These are phyloP conservation scores for Tilletia indica DNA, from an alignment of 1,284 basidiomycete species.

Conservation along the genomic window DNA sequence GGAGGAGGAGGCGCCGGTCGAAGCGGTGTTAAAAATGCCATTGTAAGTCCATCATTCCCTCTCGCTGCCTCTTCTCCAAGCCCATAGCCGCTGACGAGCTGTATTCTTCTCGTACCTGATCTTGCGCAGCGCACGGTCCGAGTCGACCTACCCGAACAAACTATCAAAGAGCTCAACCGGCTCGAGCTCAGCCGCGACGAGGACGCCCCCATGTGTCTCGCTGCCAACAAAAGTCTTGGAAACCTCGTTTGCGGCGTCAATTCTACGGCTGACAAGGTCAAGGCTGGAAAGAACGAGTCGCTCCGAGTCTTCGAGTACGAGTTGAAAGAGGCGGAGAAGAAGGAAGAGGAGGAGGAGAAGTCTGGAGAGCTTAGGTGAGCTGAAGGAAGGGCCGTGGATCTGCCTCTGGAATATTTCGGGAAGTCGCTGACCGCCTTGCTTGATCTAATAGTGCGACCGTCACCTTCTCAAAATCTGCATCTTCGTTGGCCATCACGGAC, in stretches of 20 bases:
- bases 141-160: constrained; percentile 14
- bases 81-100: not conserved
- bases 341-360: constrained; percentile 3
- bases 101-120: not conserved
- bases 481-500: constrained; percentile 38
- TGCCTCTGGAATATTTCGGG: not conserved
- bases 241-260: constrained; percentile 50
- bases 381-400: not conserved
- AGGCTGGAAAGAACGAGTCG: constrained; percentile 34
- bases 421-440: not conserved
- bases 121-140: constrained; percentile 16
- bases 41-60: constrained; percentile 30
- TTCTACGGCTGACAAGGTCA: constrained; percentile 30
- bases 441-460: constrained; percentile 16
- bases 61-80: not conserved
- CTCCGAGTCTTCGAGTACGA: constrained; percentile 42
- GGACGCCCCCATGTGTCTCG: constrained; percentile 53
- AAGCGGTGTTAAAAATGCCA: constrained; percentile 47
- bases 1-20: constrained; percentile 51
- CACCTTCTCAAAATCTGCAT: constrained; percentile 23
- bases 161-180: constrained; percentile 27
- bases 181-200: constrained; percentile 44
- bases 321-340: constrained; percentile 15
- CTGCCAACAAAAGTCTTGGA: constrained; percentile 28
- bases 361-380: constrained; percentile 21